Base-by-base conservation (phyloP, 768 basidiomycete species). In the Panaeolus papilionaceus region DNA sequence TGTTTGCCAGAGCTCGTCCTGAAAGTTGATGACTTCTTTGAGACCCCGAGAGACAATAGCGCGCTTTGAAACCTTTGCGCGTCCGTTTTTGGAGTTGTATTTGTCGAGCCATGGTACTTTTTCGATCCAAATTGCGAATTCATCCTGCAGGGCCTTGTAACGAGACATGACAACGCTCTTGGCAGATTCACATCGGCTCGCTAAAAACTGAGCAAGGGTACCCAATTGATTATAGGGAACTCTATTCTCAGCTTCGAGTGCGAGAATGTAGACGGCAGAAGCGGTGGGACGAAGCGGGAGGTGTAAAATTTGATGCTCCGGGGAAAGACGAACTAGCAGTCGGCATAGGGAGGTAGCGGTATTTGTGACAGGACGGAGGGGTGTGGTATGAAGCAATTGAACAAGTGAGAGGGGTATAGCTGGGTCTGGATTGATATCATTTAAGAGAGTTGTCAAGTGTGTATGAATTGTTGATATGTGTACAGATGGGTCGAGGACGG, bases 21-120 rank as follows among this genome's bases (percentile, higher is more conserved):
- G 87, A 71, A 90, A 92, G 67, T 85, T 84, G 23, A 95, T 77
- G 38, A 90, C 87, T 70, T 93, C 92, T 67, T 88, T 87, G 64
- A 92, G 78, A 3, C 90, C 89, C 63, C 86, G 85, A 38, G 91
- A 90, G 64, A 91, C 88, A 62, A 91, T 77, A 40, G 81, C 75
- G n/a, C 92, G 84, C 74, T 89, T 90, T 11, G 90, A 78, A 47
- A 86, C 78, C 72, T 88, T 90, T 16, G 89, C 85, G 11, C 88
- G 83, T 0, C 89, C 86, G 54, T 79, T 77, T 69, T 78, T 84
- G 76, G 71, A 76, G 61, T 81, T 76, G 68, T 88, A 89, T 58
- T 86, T 84, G 68, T 88, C 84, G 11, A 93, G 80, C 93, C 93
- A 95, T 4, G 92, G 91, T 3, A 94, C 82, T n/a, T 86, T 84